Percentiles rank a stretch among this genome's conserved stretches.
phyloP scores from a whole-genome alignment of 108 stramenopile species.

The Schizochytrium sp. region DNA sequence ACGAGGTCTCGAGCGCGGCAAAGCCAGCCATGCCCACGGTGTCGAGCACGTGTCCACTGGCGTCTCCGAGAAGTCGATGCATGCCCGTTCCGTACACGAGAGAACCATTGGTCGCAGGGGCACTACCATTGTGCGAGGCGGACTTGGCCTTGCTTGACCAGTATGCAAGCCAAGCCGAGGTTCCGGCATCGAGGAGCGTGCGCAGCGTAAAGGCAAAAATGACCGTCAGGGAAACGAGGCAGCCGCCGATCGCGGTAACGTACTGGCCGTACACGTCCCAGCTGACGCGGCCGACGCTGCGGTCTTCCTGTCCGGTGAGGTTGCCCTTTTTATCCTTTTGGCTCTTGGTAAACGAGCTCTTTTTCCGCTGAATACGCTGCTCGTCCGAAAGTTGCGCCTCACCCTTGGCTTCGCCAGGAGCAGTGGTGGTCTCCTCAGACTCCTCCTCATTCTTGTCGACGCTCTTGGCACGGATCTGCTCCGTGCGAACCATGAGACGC shows the following conservation, averaged over 20 bases:
- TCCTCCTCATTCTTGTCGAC: background rate
- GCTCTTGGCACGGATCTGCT: background rate
- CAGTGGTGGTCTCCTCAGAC: background rate
- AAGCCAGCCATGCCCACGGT: background rate
- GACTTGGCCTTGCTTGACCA: background rate
- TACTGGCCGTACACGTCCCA: constrained; percentile 61
- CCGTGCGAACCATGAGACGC: background rate
- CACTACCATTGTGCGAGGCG: background rate
- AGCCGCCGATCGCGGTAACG: constrained; percentile 68
- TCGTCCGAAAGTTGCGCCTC: background rate
- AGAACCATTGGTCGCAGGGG: background rate
- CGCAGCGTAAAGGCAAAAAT: constrained; percentile 42
- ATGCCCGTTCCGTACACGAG: background rate
- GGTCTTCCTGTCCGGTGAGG: constrained; percentile 33
- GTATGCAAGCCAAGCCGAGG: background rate
- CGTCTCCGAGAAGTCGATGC: background rate
- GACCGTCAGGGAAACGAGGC: constrained; percentile 40
- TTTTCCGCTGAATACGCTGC: background rate
- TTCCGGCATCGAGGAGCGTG: background rate
- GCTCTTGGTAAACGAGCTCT: background rate
- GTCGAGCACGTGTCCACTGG: background rate
- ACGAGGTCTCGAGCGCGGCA: background rate
- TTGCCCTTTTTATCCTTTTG: constrained; percentile 19
- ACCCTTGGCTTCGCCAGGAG: background rate
- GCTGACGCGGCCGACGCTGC: constrained; percentile 48